phyloP scores from a whole-genome alignment of 352 stramenopile species.

The Elongisporangium anandrum region DNA sequence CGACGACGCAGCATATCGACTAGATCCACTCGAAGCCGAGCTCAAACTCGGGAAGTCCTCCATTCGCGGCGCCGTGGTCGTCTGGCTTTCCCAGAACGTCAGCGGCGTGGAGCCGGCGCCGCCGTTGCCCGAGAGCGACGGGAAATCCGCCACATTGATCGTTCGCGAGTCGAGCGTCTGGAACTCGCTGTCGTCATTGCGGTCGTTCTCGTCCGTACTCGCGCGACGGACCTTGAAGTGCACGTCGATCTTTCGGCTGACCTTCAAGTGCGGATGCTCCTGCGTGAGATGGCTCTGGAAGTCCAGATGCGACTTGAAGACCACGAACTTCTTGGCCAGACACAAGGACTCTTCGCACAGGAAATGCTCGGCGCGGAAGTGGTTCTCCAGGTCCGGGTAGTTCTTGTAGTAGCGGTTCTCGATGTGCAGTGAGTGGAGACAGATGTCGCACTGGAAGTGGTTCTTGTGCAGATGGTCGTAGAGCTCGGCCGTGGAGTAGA shows the following conservation, averaged over 20 bases:
- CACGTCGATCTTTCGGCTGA: constrained; percentile 82
- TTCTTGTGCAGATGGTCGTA: constrained; percentile 90
- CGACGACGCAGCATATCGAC: constrained; percentile 11
- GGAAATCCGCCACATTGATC: constrained; percentile 86
- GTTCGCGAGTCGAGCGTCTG: constrained; percentile 19
- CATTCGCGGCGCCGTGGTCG: constrained; percentile 28
- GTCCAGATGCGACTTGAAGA: constrained; percentile 87
- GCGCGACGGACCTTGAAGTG: constrained; percentile 77
- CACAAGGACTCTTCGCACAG: constrained; percentile 84
- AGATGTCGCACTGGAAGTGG: constrained; percentile 91
- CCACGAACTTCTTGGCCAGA: constrained; percentile 86
- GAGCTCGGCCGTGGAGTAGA: constrained; percentile 85
- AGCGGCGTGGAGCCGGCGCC: constrained; percentile 19
- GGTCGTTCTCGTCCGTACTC: constrained; percentile 25
- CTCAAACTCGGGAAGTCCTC: constrained; percentile 73
- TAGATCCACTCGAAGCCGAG: constrained; percentile 11
- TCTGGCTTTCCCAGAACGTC: constrained; percentile 68
- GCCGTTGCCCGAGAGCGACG: constrained; percentile 50
- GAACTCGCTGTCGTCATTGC: constrained; percentile 41
- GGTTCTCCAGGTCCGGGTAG: constrained; percentile 88
- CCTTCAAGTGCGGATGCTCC: constrained; percentile 84
- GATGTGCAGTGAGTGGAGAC: constrained; percentile 64
- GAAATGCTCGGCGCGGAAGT: constrained; percentile 87
- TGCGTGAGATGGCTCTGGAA: constrained; percentile 76
- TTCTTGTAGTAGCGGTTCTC: constrained; percentile 91